phyloP scores from a whole-genome alignment of 768 basidiomycete species.

The Termitomyces heimii region DNA sequence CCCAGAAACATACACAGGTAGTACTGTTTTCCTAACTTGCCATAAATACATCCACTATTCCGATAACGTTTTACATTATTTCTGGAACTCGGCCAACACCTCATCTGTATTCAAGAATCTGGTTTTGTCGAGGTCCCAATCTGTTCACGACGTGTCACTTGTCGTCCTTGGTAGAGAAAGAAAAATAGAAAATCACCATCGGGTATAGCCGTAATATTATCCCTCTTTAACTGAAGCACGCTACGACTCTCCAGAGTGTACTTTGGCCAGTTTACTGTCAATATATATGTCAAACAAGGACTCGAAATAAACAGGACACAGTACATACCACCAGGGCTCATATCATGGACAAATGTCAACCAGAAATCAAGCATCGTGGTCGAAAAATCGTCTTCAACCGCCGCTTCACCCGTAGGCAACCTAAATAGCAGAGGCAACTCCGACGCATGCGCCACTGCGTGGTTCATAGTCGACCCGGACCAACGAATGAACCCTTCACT shows the following conservation, averaged over 20 bases:
- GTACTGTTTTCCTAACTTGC: too few species aligned
- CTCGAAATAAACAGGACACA: neutral
- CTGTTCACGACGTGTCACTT: neutral
- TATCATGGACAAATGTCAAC: slow-evolving; percentile 49
- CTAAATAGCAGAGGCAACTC: slow-evolving; percentile 46
- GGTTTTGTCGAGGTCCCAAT: slow-evolving; percentile 27
- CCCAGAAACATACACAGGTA: too few species aligned
- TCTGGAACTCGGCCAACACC: slow-evolving; percentile 41
- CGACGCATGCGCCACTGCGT: slow-evolving; percentile 30
- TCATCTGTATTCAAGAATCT: slow-evolving; percentile 34
- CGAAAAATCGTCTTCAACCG: slow-evolving; percentile 39
- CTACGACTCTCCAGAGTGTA: slow-evolving; percentile 27
- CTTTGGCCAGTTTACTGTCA: slow-evolving; percentile 39
- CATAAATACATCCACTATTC: too few species aligned
- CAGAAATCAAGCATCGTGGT: slow-evolving; percentile 46
- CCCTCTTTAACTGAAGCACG: slow-evolving; percentile 44
- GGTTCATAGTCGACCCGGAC: neutral
- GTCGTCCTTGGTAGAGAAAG: neutral
- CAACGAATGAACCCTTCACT: neutral
- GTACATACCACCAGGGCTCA: slow-evolving; percentile 46
- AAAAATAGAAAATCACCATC: slow-evolving; percentile 28
- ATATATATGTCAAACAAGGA: neutral
- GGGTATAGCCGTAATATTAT: slow-evolving; percentile 47
- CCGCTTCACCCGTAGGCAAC: slow-evolving; percentile 27
- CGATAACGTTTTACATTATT: too few species aligned